Evolutionary conservation across 352 stramenopile genomes (phyloP), one percentile per base, ranked within the genome.

Genomic region (Phytopythium aichiense): DNA sequence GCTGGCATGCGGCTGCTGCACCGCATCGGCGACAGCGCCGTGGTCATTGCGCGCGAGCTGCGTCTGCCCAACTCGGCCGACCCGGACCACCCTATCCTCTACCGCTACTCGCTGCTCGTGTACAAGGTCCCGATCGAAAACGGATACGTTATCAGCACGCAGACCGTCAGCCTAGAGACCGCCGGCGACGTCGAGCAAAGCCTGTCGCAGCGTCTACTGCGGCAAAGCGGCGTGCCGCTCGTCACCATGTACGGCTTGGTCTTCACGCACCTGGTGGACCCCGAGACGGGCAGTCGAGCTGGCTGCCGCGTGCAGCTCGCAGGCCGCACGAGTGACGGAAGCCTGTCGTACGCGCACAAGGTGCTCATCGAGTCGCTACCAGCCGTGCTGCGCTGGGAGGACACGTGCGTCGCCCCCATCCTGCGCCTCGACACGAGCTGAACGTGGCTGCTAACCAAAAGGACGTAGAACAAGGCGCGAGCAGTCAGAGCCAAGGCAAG

Each of bases 301-400:
- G 73, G 73, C 8, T 77, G 67, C 49, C 56, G 58, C 51, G 70
- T 81, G 25, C 66, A 60, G 28, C 63, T 81, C n/a, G 60, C 63
- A 0, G 73, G 68, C 0, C 31, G 71, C 30, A 73, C 69, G 35
- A 68, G 71, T 40, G 67, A 74, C 46, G 68, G 68, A 11, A 67
- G 51, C 52, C 50, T 73, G 2, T 66, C 48, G 23, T 78, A 73
- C 63, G 67, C 70, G 52, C 70, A 66, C 63, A 78, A 72, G 43
- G 60, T 78, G 45, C 57, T 78, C 16, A 67, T 67, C 20, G 73
- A 81, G 46, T 66, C 68, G 16, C 65, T 78, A 4, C 68, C 68
- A 48, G 73, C 70, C n/a, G 71, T 74, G 42, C 56, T 81, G 61
- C 67, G 73, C 23, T 81, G 70, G 73, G 70, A 81, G 42, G 70